These are phyloP conservation scores for Talaromyces stipitatus DNA, from an alignment of 495 filamentous ascomycete genomes.

Conservation along the genomic window DNA sequence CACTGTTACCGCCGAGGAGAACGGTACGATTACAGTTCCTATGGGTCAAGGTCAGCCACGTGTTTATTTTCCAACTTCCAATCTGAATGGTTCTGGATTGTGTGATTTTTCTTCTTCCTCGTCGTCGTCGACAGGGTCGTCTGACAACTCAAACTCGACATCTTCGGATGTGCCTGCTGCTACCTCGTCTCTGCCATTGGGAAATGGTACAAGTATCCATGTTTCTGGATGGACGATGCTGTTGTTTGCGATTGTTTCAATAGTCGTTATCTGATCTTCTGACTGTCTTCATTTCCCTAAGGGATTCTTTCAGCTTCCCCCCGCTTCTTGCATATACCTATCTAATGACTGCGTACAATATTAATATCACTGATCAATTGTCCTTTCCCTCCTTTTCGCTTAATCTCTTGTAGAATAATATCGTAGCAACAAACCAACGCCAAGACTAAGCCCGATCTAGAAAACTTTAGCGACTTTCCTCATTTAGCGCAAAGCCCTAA, in stretches of 20 bases:
- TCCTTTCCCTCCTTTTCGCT: neutral
- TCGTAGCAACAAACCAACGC: neutral
- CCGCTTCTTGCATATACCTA: neutral
- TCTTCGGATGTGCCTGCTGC: neutral
- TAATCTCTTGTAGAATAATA: neutral
- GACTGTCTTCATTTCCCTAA: neutral
- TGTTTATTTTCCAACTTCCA: constrained; percentile 24
- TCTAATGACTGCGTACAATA: neutral
- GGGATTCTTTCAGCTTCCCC: neutral
- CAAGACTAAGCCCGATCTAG: neutral
- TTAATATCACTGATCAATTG: neutral
- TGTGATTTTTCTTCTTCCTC: constrained; percentile 13
- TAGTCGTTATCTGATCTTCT: neutral
- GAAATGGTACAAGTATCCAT: neutral
- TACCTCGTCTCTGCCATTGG: neutral
- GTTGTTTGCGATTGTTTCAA: neutral
- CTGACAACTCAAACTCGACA: neutral
- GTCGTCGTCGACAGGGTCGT: neutral
- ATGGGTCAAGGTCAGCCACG: constrained; percentile 37
- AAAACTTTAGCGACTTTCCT: neutral
- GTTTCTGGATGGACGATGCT: neutral
- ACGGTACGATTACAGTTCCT: constrained; percentile 30
- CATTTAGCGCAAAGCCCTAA: neutral
- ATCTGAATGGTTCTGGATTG: constrained; percentile 16
- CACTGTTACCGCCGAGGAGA: constrained; percentile 18